These are phyloP conservation scores for Colletotrichum neosansevieriae DNA, from an alignment of 2,329 filamentous ascomycete species.

Conservation along the genomic window DNA sequence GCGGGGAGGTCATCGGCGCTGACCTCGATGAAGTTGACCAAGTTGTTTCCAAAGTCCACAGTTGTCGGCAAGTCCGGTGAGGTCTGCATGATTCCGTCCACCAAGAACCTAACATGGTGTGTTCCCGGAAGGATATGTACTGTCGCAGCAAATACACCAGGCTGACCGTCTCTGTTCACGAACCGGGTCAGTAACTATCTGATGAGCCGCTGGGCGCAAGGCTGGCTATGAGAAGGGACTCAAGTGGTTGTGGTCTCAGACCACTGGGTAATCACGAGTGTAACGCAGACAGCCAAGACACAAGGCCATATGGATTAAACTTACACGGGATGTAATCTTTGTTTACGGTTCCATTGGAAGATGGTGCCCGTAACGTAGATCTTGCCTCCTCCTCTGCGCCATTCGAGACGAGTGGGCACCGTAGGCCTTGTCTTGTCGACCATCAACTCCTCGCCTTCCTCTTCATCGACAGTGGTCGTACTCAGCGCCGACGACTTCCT, in stretches of 20 bases:
- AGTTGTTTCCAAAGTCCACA: conserved; percentile 96
- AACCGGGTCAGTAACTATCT: conserved; percentile 6
- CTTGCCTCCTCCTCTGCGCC: conserved; percentile 85
- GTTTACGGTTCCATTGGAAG: conserved; percentile 97
- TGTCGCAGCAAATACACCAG: conserved; percentile 78
- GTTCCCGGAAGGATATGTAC: conserved; percentile 92
- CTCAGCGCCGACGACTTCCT: conserved; percentile 71
- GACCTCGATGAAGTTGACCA: conserved; percentile 98
- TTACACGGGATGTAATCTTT: conserved; percentile 86
- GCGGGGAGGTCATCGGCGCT: conserved; percentile 76
- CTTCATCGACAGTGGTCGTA: conserved; percentile 78
- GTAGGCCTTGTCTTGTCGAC: conserved; percentile 81
- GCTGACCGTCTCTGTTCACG: conserved; percentile 61
- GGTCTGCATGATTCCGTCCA: conserved; percentile 93
- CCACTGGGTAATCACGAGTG: conserved; percentile 20
- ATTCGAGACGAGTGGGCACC: conserved; percentile 87
- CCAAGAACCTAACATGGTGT: conserved; percentile 95
- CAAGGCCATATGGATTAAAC: conserved; percentile 50
- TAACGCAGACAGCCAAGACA: conserved; percentile 41
- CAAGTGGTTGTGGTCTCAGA: background rate
- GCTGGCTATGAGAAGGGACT: conserved; percentile 8
- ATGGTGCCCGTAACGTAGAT: conserved; percentile 98
- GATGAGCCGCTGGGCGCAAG: conserved; percentile 37
- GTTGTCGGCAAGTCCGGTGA: conserved; percentile 90
- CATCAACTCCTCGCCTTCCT: conserved; percentile 80